Base-by-base conservation (phyloP, 2,329 filamentous ascomycete species). In the Monilinia laxa region DNA sequence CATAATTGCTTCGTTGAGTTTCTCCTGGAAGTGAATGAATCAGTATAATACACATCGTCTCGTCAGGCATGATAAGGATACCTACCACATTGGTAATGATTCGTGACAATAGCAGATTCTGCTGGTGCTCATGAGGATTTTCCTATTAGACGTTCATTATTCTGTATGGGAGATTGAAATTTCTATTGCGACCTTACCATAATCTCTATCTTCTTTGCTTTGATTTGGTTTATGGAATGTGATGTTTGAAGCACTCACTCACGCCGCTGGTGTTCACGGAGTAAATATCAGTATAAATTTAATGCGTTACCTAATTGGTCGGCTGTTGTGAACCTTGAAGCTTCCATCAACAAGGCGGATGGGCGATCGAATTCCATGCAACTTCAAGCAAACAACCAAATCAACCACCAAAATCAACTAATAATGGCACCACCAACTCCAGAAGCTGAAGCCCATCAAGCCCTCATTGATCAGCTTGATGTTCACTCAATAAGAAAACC, bases 71-170 rank as follows among this genome's bases (percentile, higher is more conserved):
- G 16, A 25, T 45, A 47, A 62, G 47, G 56, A 42, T n/a, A 62
- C 91, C 77, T 85, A 98, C 94, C 76, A 98, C 93, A 76, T 99
- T 99, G 76, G 90, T 95, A 80, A 97, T 96, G 80, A 99, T 97
- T 69, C 95, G 92, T 28, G 92, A 95, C 56, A 98, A 86, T 74
- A 99, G 84, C 64, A 97, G 84, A 75, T 90, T 96, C 83, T 99
- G 94, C 82, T 98, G 95, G 74, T 98, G 93, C 78, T 98, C 95
- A 77, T 99, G 95, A 51, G 95, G 95, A 75, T 92, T 97, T 79
- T 99, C 95, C 94, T 90, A 64, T 58, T 51, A 35, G 23, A 52
- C 11, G 23, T 35, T 65, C 18, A 65, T 25, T 65, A 49, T 28
- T 53, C 10, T 54, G 23, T 63, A 18, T 42, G 18, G 25, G 38